phyloP scores from a whole-genome alignment of 441 rosid genomes.

The Kokia cookei region DNA sequence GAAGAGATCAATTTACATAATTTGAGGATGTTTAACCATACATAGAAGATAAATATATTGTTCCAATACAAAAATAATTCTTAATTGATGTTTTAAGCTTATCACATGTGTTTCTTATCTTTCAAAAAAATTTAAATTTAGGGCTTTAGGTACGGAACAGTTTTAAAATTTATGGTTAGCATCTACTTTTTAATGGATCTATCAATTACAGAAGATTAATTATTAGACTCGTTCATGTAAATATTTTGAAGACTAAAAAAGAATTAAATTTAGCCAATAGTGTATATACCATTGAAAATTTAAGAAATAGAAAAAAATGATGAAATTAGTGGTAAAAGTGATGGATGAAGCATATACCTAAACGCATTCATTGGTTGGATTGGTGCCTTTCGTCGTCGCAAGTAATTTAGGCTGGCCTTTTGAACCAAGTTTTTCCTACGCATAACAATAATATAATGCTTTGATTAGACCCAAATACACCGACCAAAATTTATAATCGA shows the following conservation, averaged over 20 bases:
- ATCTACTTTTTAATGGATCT: fast-evolving
- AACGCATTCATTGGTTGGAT: slow-evolving; percentile 5
- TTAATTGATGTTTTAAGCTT: neutral
- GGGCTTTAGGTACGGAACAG: fast-evolving
- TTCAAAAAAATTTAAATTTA: neutral
- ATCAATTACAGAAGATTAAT: too few relatives aligned
- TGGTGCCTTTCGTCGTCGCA: slow-evolving; percentile 8
- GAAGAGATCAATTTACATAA: too few relatives aligned
- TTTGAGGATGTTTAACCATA: too few relatives aligned
- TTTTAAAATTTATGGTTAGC: fast-evolving
- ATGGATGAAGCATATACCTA: slow-evolving; percentile 4
- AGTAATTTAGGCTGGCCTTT: slow-evolving; percentile 17
- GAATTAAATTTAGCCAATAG: too few relatives aligned
- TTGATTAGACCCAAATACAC: too few relatives aligned
- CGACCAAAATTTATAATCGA: too few relatives aligned
- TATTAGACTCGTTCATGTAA: too few relatives aligned
- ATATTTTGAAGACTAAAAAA: too few relatives aligned
- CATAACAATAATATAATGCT: neutral
- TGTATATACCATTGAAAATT: too few relatives aligned
- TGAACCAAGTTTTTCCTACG: neutral
- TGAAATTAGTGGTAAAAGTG: neutral
- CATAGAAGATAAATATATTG: too few relatives aligned
- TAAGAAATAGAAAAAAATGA: too few relatives aligned
- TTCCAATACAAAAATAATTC: too few relatives aligned
- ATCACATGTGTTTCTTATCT: neutral